A percentile compares a stretch with the other conserved stretches of the same genome.
These are phyloP conservation scores for Prosopis cineraria DNA, from an alignment of 306 rosid genomes.

Conservation along the genomic window DNA sequence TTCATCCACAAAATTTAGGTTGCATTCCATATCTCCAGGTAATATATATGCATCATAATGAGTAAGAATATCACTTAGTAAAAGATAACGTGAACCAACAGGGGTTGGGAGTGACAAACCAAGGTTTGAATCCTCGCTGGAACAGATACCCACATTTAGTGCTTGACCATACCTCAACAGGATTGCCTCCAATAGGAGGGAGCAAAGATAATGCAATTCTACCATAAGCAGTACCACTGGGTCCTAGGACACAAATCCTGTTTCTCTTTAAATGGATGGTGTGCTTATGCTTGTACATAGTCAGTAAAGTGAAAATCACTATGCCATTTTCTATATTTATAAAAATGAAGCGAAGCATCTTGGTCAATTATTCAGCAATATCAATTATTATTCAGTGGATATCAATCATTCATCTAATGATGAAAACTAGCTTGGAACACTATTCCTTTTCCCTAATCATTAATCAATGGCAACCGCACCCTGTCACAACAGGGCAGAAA, in stretches of 20 bases:
- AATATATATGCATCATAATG: background rate
- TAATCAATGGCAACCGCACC: background rate
- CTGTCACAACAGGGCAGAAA: background rate
- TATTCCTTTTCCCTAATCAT: background rate
- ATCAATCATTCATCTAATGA: background rate
- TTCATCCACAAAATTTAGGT: background rate
- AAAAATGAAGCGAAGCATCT: background rate
- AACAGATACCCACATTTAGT: no score
- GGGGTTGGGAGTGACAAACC: no score
- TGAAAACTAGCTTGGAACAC: background rate
- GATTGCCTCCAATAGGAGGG: no score
- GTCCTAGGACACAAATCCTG: background rate
- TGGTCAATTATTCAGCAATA: background rate
- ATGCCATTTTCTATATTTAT: background rate
- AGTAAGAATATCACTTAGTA: background rate
- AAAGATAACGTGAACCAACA: background rate
- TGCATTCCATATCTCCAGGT: background rate
- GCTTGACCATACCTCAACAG: no score
- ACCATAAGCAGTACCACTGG: background rate
- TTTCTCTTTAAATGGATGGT: background rate
- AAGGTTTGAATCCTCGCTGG: no score
- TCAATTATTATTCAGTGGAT: background rate
- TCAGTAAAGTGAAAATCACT: background rate
- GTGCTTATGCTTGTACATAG: background rate
- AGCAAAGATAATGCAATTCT: background rate